phyloP scores from a whole-genome alignment of 1,284 basidiomycete species.

The Veloboletus limbatus region DNA sequence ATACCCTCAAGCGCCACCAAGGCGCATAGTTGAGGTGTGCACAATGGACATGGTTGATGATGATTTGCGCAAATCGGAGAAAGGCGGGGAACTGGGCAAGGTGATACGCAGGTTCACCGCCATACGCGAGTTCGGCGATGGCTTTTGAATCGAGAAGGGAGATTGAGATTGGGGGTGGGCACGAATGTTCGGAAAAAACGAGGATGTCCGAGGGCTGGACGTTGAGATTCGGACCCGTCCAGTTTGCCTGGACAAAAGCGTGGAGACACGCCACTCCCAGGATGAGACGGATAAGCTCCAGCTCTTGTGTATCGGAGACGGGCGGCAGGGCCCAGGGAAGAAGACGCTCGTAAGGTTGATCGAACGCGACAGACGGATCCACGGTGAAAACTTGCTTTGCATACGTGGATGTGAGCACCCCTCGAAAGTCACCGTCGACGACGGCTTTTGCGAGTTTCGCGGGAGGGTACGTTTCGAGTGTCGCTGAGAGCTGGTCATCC shows the following conservation, averaged over 20 bases:
- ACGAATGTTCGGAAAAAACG: conserved; percentile 31
- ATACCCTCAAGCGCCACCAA: conserved; percentile 83
- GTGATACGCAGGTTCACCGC: conserved; percentile 96
- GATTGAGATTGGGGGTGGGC: conserved; percentile 32
- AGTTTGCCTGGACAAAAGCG: conserved; percentile 92
- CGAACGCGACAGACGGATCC: conserved; percentile 10
- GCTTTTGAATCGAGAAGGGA: conserved; percentile 68
- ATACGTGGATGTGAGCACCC: conserved; percentile 50
- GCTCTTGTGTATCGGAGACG: conserved; percentile 20
- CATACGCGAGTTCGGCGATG: conserved; percentile 75
- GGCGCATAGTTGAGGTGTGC: conserved; percentile 44
- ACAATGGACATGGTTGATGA: conserved; percentile 60
- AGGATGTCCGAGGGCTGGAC: conserved; percentile 56
- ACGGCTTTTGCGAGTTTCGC: conserved; percentile 42
- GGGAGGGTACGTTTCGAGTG: conserved; percentile 13
- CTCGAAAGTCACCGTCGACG: conserved; percentile 46
- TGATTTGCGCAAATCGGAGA: conserved; percentile 73
- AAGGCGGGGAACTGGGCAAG: conserved; percentile 71
- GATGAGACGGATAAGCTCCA: conserved; percentile 58
- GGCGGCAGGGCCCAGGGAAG: conserved; percentile 32
- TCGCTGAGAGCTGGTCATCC: conserved; percentile 29
- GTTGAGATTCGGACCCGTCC: conserved; percentile 90
- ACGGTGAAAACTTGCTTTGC: conserved; percentile 46
- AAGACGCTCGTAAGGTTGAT: conserved; percentile 30
- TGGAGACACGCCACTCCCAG: conserved; percentile 82